Percentiles rank a stretch among this genome's conserved stretches.
These are phyloP conservation scores for Kalmusia sp. DNA, from an alignment of 2,329 filamentous ascomycete species.

Conservation along the genomic window DNA sequence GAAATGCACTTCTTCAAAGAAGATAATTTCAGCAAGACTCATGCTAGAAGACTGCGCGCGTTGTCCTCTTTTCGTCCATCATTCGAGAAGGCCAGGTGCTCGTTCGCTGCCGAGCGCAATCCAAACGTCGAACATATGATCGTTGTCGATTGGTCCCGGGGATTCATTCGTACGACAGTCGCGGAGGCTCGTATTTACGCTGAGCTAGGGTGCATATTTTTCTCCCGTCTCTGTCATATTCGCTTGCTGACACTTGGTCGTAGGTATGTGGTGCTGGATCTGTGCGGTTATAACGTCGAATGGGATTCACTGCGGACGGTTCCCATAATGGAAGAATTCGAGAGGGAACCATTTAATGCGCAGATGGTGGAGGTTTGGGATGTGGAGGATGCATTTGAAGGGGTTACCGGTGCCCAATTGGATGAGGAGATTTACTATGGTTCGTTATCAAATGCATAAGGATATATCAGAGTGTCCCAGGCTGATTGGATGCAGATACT, in stretches of 20 bases:
- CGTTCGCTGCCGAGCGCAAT: not conserved
- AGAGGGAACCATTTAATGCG: not conserved
- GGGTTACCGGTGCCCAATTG: not conserved
- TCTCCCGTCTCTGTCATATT: not conserved
- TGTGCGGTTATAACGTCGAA: not conserved
- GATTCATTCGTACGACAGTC: not conserved
- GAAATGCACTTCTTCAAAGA: too few species aligned
- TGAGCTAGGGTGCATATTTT: not conserved
- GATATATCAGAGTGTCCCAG: not conserved
- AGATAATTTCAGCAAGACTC: too few species aligned
- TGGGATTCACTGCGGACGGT: not conserved
- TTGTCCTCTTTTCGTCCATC: not conserved
- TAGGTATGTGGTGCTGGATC: not conserved
- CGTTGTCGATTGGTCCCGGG: not conserved
- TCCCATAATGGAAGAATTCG: not conserved
- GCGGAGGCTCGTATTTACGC: not conserved
- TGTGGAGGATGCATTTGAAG: not conserved
- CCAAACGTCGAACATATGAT: not conserved
- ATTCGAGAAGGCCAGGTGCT: not conserved
- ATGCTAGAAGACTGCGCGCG: not conserved
- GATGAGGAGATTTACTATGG: constrained; percentile 1
- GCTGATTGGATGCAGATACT: not conserved
- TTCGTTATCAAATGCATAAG: not conserved
- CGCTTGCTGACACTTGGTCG: too few species aligned
- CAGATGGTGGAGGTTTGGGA: not conserved